Conservation (phyloP, 306 rosid genomes). For the Acmispon strigosus region DNA sequence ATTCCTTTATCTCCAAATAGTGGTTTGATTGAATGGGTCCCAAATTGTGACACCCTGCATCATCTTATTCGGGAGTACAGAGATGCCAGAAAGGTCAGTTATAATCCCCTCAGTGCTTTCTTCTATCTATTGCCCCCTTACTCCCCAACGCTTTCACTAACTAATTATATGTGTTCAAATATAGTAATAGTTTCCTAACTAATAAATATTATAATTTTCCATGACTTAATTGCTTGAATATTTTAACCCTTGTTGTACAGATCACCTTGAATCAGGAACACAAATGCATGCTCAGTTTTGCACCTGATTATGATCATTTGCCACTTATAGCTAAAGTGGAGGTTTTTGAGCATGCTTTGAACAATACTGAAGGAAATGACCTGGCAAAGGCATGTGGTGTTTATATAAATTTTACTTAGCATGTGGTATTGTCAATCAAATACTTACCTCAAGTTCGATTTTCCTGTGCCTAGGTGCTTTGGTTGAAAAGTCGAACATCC, state of each 20-base stretch:
- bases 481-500: slow-evolving; percentile 99
- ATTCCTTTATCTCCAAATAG: slow-evolving; percentile 97
- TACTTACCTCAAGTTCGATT: slow-evolving; percentile 19
- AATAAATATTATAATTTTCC: slow-evolving; percentile 1
- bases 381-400: slow-evolving; percentile 54
- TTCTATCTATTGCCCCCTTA: background rate
- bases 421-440: slow-evolving; percentile 4
- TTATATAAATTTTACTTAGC: background rate
- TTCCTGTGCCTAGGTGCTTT: slow-evolving; percentile 61
- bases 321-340: slow-evolving; percentile 98
- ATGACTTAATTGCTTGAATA: slow-evolving; percentile 10
- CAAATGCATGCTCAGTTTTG: slow-evolving; percentile 92
- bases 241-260: slow-evolving; percentile 32
- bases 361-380: slow-evolving; percentile 94
- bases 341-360: slow-evolving; percentile 88
- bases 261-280: slow-evolving; percentile 90
- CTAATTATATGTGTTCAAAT: background rate
- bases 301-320: slow-evolving; percentile 93
- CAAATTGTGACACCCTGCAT: slow-evolving; percentile 89
- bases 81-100: slow-evolving; percentile 89
- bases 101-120: background rate
- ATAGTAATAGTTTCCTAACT: slow-evolving; percentile 1
- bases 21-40: slow-evolving; percentile 98
- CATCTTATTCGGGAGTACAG: slow-evolving; percentile 85
- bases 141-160: background rate